Percentiles rank a stretch among this genome's conserved stretches.
These are phyloP conservation scores for Phytophthora megakarya DNA, from an alignment of 352 stramenopile species.

Conservation along the genomic window DNA sequence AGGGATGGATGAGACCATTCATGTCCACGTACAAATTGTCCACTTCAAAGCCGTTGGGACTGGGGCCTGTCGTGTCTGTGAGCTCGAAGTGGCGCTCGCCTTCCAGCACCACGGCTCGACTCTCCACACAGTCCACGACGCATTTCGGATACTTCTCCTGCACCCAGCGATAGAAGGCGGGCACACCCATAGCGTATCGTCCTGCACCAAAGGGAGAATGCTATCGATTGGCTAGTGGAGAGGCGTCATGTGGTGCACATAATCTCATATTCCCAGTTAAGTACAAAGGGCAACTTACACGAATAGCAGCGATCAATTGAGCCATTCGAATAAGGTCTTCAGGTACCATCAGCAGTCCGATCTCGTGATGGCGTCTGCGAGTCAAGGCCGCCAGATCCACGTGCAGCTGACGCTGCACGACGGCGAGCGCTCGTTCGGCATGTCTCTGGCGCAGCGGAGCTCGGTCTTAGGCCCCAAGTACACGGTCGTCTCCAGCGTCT, in stretches of 20 bases:
- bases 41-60: slow-evolving; percentile 94
- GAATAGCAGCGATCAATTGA: neutral
- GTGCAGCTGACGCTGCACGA: slow-evolving; percentile 51
- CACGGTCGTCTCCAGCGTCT: slow-evolving; percentile 62
- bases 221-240: slow-evolving; percentile 33
- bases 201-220: neutral
- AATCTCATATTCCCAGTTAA: neutral
- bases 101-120: slow-evolving; percentile 75
- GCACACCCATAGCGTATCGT: slow-evolving; percentile 93
- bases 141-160: slow-evolving; percentile 99
- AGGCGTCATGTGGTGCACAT: slow-evolving; percentile 4
- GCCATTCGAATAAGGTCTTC: slow-evolving; percentile 5
- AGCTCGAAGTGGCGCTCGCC: slow-evolving; percentile 84
- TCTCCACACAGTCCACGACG: slow-evolving; percentile 90
- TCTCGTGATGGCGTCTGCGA: slow-evolving; percentile 9
- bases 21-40: slow-evolving; percentile 99
- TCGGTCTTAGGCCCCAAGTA: slow-evolving; percentile 28
- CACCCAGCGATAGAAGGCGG: slow-evolving; percentile 99
- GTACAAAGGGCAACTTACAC: neutral
- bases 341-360: neutral
- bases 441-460: slow-evolving; percentile 58
- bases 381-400: slow-evolving; percentile 24
- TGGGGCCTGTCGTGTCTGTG: slow-evolving; percentile 82
- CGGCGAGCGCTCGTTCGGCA: slow-evolving; percentile 68
- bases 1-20: slow-evolving; percentile 99